Base-by-base conservation (phyloP, 345 rosid species). In the Eucalyptus dawsonii region DNA sequence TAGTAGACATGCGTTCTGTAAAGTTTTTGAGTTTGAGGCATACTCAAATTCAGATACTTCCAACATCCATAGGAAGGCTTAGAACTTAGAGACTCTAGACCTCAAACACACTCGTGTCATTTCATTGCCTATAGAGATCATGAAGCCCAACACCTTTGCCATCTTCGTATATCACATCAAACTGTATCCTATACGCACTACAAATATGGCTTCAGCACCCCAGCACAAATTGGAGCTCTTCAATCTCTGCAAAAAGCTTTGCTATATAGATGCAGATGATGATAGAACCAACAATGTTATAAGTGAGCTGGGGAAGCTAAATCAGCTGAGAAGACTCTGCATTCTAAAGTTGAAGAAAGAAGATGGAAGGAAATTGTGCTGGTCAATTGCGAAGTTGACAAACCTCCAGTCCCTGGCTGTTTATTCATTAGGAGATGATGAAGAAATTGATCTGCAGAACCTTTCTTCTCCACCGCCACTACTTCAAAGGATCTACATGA, bases 61-160 rank as follows among this genome's bases (percentile, higher is more conserved):
- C 95, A 4, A 86, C 86, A 22, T 88, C 92, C 12, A 93, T 94
- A 9, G 91, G 91, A 62, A 92, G 92, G 91, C 94, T 94, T 76
- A 81, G 51, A 91, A 93, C 88, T 90, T 94, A 7, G 94, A 93
- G 90, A 94, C 94, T 6, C 72, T 94, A 50, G 94, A 94, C 87
- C 93, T 94, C 81, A 94, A 93, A 51, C 94, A 93, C 50, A 83
- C 94, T 54, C 45, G 72, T 65, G 92, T 93, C 86, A 91, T 89
- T 4, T 88, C 88, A 62, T 86, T 94, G 89, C 95, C 95, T 3
- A 87, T 80, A 37, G 92, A 91, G 89, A 88, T 94, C 31, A 54
- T 90, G 65, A 92, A 91, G 92, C 94, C 50, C 88, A 90, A 65
- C 87, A 87, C 19, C 94, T 94, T 40, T 90, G 93, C 37, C 93